Conservation (phyloP, 805 yeast genomes). For the Metschnikowia vanudenii region DNA sequence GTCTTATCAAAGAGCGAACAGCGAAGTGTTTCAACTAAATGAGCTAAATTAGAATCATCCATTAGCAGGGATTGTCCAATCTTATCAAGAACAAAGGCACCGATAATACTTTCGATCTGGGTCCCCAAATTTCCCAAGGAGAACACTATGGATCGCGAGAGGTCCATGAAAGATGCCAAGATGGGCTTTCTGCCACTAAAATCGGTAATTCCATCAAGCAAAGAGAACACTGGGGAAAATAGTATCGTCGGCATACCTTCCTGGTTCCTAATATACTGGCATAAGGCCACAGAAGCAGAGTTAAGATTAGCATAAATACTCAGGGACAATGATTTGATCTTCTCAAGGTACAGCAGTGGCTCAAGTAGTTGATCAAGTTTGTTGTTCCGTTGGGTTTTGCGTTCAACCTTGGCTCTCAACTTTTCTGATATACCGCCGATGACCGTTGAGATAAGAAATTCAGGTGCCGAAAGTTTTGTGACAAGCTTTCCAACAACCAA, state of each 20-base stretch:
- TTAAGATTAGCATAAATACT: background rate
- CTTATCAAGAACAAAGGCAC: constrained; percentile 1
- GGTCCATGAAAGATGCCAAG: constrained; percentile 12
- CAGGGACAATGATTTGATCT: background rate
- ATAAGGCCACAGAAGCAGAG: background rate
- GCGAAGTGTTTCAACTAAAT: constrained; percentile 16
- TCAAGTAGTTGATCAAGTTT: no score
- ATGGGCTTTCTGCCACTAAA: constrained; percentile 22
- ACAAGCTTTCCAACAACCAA: constrained; percentile 15
- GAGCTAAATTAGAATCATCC: constrained; percentile 15
- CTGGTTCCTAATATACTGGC: background rate
- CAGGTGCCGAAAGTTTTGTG: constrained; percentile 13
- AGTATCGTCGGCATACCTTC: constrained; percentile 2
- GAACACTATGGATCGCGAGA: constrained; percentile 4
- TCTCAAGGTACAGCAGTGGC: background rate
- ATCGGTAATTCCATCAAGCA: constrained; percentile 21
- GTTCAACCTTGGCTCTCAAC: background rate
- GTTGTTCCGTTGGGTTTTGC: background rate
- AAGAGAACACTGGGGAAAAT: constrained; percentile 20
- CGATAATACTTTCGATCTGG: constrained; percentile 10
- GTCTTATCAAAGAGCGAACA: constrained; percentile 14
- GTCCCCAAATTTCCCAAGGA: constrained; percentile 4
- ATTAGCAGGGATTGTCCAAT: constrained; percentile 9
- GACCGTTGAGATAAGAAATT: constrained; percentile 11
- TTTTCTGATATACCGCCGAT: constrained; percentile 1